Percentiles rank a stretch among this genome's conserved stretches.
Conservation (phyloP, 2,329 filamentous ascomycete species). For the Ophiocordyceps polyrhachis-furcata region DNA sequence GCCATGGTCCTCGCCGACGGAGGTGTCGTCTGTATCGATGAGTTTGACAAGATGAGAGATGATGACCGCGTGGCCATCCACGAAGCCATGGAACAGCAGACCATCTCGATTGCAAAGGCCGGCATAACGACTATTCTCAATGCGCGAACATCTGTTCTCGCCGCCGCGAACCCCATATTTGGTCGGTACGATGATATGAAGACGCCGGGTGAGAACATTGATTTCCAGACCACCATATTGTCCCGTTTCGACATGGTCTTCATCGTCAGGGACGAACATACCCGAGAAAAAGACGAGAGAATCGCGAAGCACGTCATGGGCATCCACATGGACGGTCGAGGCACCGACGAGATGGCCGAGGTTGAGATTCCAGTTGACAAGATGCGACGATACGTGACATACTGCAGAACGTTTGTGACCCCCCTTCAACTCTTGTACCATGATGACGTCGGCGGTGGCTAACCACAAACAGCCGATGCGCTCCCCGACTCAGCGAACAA, state of each 20-base stretch:
- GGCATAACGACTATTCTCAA: conserved; percentile 98
- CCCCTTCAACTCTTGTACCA: neutral
- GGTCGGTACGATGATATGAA: conserved; percentile 97
- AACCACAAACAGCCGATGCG: conserved; percentile 49
- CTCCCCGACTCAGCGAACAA: conserved; percentile 73
- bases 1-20: conserved; percentile 97
- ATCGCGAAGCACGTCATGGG: conserved; percentile 96
- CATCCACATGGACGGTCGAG: conserved; percentile 83
- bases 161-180: conserved; percentile 93
- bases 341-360: conserved; percentile 63
- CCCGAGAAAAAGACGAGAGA: conserved; percentile 69
- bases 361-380: conserved; percentile 88
- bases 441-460: conserved; percentile 5
- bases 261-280: conserved; percentile 91
- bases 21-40: conserved; percentile 94
- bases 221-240: conserved; percentile 95
- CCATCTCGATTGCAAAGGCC: conserved; percentile 95
- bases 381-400: conserved; percentile 93
- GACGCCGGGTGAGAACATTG: conserved; percentile 93
- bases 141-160: conserved; percentile 82
- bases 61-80: conserved; percentile 96
- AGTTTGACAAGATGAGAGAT: conserved; percentile 99
- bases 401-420: conserved; percentile 68
- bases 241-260: conserved; percentile 99
- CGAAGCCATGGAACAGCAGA: conserved; percentile 99